Evolutionary conservation across 1,284 basidiomycete species (phyloP), one percentile per base, ranked within the genome.

Genomic region (Ganoderma lingzhi): DNA sequence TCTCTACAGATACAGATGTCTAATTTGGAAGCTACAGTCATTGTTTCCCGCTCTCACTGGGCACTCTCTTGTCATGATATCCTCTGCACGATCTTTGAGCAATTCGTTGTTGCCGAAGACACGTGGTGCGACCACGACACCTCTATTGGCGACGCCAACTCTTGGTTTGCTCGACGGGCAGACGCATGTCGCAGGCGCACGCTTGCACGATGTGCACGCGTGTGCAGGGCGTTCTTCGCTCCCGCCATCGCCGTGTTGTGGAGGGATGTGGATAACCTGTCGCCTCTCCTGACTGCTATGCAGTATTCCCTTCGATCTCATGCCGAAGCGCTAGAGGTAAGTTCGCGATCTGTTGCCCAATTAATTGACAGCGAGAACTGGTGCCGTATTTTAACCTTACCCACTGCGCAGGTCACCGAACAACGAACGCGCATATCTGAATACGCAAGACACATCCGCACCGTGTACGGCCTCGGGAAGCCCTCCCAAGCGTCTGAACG

Each of bases 101-200:
- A 69, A 17, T 63, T 70, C 23, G 67, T 60, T 2, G 23, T 37
- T 3, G 32, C 63, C 0, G 65, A 70, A 32, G 61, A 59, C 6
- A 23, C 63, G 15, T 73, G 71, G 71, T 69, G 64, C 37, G 65
- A 73, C 65, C 65, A 67, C 48, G 71, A 73, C 53, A 53, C 64
- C 6, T 39, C 63, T 23, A 73, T 48, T 9, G 55, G 56, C 44
- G 63, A 69, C 19, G 63, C 69, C 3, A 19, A 55, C 28, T 56
- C 48, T 12, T 73, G 69, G 71, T 67, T 53, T 42, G 42, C 53
- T 8, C 65, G 71, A 39, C 53, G 59, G 14, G 37, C 32, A 2
- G 56, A 55, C 28, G 58, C 62, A 1, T n/a, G 19, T n/a, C 45
- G 42, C 6, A 42, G 61, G 39, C 19, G 59, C 32, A 65, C 69